Evolutionary conservation across 192 early-diverging fungal species (phyloP).

Genomic region (Globomyces pollinis-pini): DNA sequence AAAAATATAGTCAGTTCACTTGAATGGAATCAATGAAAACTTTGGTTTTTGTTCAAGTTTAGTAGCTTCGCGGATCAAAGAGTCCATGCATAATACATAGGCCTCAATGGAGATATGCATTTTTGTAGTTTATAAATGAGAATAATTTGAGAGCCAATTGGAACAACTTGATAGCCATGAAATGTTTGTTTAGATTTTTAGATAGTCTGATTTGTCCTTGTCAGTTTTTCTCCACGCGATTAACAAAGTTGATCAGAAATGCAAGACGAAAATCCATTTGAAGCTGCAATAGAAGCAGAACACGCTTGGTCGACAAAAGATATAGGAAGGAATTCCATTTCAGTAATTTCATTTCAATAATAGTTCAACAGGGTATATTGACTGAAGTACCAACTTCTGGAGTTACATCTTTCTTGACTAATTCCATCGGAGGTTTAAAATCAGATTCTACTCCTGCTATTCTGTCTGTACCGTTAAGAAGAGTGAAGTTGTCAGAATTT

Average conservation of each 20-base stretch:
- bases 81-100: too few relatives aligned
- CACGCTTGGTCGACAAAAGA: constrained; percentile 60
- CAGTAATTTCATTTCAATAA: constrained; percentile 22
- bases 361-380: background rate
- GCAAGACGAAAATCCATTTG: constrained; percentile 7
- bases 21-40: background rate
- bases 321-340: constrained; percentile 74
- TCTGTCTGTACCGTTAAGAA: constrained; percentile 52
- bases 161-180: background rate
- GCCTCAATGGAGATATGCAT: too few relatives aligned
- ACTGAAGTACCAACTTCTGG: background rate
- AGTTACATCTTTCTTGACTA: background rate
- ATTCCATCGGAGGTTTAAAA: too few relatives aligned
- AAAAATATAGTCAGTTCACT: background rate
- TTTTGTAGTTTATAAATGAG: too few relatives aligned
- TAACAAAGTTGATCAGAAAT: too few relatives aligned
- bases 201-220: background rate
- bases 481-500: constrained; percentile 72
- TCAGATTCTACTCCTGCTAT: constrained; percentile 44
- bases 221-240: background rate
- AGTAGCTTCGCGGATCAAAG: too few relatives aligned
- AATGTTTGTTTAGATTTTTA: background rate
- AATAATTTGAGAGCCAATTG: background rate
- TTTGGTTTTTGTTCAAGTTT: background rate
- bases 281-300: constrained; percentile 29